These are phyloP conservation scores for Oryza brachyantha DNA, from an alignment of 176 grass and related monocot genomes.

Conservation along the genomic window DNA sequence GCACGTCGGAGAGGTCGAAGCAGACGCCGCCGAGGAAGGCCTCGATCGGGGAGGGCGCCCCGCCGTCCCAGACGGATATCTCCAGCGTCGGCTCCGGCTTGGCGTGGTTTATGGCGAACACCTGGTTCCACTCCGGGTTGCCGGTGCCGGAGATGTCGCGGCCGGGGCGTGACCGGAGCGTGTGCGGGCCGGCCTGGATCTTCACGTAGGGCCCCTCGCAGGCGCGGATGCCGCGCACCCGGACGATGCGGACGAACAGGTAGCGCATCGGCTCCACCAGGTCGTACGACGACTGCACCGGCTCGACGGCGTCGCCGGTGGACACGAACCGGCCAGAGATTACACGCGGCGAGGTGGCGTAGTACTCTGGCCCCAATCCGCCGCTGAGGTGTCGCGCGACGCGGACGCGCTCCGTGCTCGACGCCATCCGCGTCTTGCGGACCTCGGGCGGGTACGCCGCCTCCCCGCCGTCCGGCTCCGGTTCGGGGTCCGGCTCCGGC, in stretches of 20 bases:
- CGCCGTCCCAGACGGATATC: constrained; percentile 79
- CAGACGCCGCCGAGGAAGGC: constrained; percentile 86
- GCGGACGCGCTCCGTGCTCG: constrained; percentile 41
- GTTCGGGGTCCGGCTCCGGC: constrained; percentile 15
- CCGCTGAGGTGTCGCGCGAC: constrained; percentile 29
- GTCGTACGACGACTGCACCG: constrained; percentile 61
- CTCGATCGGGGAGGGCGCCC: constrained; percentile 31
- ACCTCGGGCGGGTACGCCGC: constrained; percentile 71
- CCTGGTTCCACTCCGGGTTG: constrained; percentile 80
- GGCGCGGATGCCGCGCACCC: constrained; percentile 62
- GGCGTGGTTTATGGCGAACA: constrained; percentile 70
- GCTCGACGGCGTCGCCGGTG: constrained; percentile 48
- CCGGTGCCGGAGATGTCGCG: constrained; percentile 56
- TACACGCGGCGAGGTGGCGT: constrained; percentile 36
- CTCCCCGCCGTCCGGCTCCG: constrained; percentile 31
- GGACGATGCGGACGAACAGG: constrained; percentile 79
- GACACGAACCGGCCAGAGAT: constrained; percentile 68
- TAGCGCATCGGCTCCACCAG: constrained; percentile 91
- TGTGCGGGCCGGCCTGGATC: constrained; percentile 51
- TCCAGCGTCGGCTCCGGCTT: constrained; percentile 67
- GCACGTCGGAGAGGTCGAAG: constrained; percentile 95
- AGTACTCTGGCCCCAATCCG: constrained; percentile 18
- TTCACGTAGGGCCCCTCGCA: constrained; percentile 79
- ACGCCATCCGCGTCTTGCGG: constrained; percentile 61
- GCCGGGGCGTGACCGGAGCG: constrained; percentile 48